Base-by-base conservation (phyloP, 2,329 filamentous ascomycete species). In the Trichoderma endophyticum region DNA sequence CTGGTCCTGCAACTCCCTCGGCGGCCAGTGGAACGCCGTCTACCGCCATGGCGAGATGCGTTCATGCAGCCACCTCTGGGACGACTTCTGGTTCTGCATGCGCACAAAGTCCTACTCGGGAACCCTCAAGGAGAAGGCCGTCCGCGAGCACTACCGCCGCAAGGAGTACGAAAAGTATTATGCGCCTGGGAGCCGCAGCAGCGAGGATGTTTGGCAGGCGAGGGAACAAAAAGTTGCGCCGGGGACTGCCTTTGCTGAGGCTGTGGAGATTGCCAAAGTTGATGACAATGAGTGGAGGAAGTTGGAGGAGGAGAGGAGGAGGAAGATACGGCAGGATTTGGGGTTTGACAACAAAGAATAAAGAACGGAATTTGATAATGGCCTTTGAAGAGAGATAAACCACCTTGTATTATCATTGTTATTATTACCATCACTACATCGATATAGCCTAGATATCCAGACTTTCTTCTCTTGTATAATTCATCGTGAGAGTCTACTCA, bases 41-140 rank as follows among this genome's bases (percentile, higher is more conserved):
- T 99, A 98, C 86, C 92, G 96, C 51, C 91, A 94, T 79, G 96
- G 96, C 73, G 84, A 86, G 56, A 84, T 97, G 78, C 89, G 91
- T 59, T 87, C 88, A 4, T 99, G 96, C 86, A 89, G 86, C 73
- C 92, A 97, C 75, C 91, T 94, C 74, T 98, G 95, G 94, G 88
- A 91, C 73, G 93, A 97, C 81, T 98, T 97, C 82, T 97, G 95
- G 93, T 95, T 98, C 84, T 99, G 96, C 86, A 98, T 98, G 95
- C 91, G 93, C 75, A 91, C 90, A 48, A 90, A 92, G 77, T 86
- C 87, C 2, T 90, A 90, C 78, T 81, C 86, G 0, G 87, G 88
- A 28, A 82, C 86, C 57, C 83, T 89, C 75, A 89, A 89, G 77
- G 89, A 88, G 73, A 87, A 85, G 67, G 85, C 86, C 76, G 87